A percentile compares a stretch with the other conserved stretches of the same genome.
These are phyloP conservation scores for Diutina ranongensis DNA, from an alignment of 1,139 yeast species.

Conservation along the genomic window DNA sequence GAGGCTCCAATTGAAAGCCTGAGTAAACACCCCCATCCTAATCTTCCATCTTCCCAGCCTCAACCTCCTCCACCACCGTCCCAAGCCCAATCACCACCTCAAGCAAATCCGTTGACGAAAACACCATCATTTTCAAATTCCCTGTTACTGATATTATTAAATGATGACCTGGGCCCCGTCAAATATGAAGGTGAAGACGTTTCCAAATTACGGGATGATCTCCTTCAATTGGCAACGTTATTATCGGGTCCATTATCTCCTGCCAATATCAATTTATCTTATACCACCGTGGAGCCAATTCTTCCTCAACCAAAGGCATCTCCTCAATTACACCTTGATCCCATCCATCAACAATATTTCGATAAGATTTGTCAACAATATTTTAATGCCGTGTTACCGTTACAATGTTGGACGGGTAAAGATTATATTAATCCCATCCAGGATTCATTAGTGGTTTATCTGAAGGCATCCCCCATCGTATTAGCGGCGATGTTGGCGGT, in stretches of 20 bases:
- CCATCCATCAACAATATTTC: not conserved
- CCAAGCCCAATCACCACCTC: too few relatives aligned
- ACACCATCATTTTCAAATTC: not conserved
- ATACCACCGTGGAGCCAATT: not conserved
- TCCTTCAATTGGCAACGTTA: not conserved
- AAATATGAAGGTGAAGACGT: not conserved
- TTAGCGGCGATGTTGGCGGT: slow-evolving; percentile 63
- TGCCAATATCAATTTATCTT: not conserved
- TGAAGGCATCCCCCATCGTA: slow-evolving; percentile 49
- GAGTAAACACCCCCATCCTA: not conserved
- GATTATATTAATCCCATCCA: slow-evolving; percentile 46
- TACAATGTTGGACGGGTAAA: slow-evolving; percentile 34
- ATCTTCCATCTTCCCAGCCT: too few relatives aligned
- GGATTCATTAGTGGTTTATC: slow-evolving; percentile 50
- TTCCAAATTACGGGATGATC: not conserved
- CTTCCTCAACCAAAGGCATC: not conserved
- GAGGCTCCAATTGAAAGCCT: not conserved
- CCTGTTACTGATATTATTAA: not conserved
- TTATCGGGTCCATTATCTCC: not conserved
- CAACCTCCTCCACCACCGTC: too few relatives aligned
- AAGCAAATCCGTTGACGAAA: too few relatives aligned
- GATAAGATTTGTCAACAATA: not conserved
- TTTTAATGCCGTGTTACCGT: slow-evolving; percentile 34
- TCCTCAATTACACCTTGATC: not conserved
- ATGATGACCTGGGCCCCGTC: not conserved